These are phyloP conservation scores for Penicillium paradoxum DNA, from an alignment of 495 filamentous ascomycete species.

Conservation along the genomic window DNA sequence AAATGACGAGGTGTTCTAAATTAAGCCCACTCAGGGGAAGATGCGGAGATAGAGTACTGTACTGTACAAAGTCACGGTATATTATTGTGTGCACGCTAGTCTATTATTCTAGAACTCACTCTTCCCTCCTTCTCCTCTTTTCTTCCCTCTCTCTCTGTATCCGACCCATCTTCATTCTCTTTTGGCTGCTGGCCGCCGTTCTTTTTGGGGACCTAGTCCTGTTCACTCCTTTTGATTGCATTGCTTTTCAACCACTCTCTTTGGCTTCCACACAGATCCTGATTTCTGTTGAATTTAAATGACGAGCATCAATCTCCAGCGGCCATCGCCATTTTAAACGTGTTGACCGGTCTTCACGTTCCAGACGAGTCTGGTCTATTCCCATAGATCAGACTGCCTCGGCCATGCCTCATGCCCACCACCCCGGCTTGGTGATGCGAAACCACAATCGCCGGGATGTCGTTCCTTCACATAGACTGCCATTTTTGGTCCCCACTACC, in stretches of 20 bases:
- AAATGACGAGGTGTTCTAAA: neutral
- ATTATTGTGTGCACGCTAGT: slow-evolving; percentile 2
- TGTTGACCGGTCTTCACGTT: slow-evolving; percentile 5
- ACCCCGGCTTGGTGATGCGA: slow-evolving; percentile 26
- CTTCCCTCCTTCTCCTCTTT: slow-evolving; percentile 22
- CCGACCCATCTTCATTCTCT: slow-evolving; percentile 23
- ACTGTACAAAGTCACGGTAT: neutral
- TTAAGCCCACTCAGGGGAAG: slow-evolving; percentile 7
- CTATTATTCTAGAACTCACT: slow-evolving; percentile 11
- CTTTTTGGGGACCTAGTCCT: slow-evolving; percentile 23
- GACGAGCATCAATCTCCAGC: slow-evolving; percentile 10
- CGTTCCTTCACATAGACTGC: slow-evolving; percentile 25
- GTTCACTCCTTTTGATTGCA: slow-evolving; percentile 31
- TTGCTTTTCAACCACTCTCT: neutral
- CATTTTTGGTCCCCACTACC: slow-evolving; percentile 16
- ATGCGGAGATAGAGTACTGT: slow-evolving; percentile 5
- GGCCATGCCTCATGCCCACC: slow-evolving; percentile 31
- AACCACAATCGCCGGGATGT: slow-evolving; percentile 25
- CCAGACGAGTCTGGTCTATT: neutral
- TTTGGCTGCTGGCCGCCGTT: slow-evolving; percentile 31
- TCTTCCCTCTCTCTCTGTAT: slow-evolving; percentile 16
- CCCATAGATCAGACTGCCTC: slow-evolving; percentile 5
- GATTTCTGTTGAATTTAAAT: slow-evolving; percentile 11
- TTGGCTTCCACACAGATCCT: neutral
- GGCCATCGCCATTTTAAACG: slow-evolving; percentile 7